Base-by-base conservation (phyloP, 208 protist genomes). In the Leishmania martiniquensis region DNA sequence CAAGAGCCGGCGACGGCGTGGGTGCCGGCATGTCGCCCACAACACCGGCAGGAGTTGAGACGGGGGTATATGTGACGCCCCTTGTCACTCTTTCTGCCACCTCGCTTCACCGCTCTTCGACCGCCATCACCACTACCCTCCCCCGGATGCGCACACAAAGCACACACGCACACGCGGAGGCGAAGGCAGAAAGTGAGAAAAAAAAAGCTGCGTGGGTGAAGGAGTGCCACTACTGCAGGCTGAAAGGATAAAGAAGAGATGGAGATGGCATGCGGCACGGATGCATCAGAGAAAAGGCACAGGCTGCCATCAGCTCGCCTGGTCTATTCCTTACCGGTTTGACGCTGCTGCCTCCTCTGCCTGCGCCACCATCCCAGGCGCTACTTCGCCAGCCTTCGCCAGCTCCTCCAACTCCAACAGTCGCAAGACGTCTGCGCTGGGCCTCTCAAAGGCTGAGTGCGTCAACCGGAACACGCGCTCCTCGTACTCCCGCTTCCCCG, bases 401-500 rank as follows among this genome's bases (percentile, higher is more conserved):
- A 55, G 4, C 70, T 75, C 60, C 67, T 87, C 65, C 51, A 80
- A 57, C 65, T 91, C 83, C 25, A 91, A 25, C 44, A 57, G 68
- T 25, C 89, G 81, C 74, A 84, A 76, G 32, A 69, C 83, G 37
- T 90, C 79, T 51, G 78, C 67, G 37, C 71, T 80, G 1, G 86
- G 81, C 32, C 78, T 49, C 52, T 81, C 55, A 68, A 88, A 91
- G 2, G 87, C 87, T 1, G 85, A 88, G 77, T 81, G 69, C 1
- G 81, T 91, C 17, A 91, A 29, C 9, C 72, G 51, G 55, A 92
- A 92, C 7, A 87, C 54, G 7, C 44, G 72, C 73, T 93, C 86
- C 4, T 49, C 72, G 59, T 83, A 60, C 49, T 72, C 85, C 9
- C 85, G 83, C 72, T 89, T 67, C 42, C 72, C 67, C 37, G 37